phyloP scores from a whole-genome alignment of 768 basidiomycete species.

The Pseudohyphozyma bogoriensis region DNA sequence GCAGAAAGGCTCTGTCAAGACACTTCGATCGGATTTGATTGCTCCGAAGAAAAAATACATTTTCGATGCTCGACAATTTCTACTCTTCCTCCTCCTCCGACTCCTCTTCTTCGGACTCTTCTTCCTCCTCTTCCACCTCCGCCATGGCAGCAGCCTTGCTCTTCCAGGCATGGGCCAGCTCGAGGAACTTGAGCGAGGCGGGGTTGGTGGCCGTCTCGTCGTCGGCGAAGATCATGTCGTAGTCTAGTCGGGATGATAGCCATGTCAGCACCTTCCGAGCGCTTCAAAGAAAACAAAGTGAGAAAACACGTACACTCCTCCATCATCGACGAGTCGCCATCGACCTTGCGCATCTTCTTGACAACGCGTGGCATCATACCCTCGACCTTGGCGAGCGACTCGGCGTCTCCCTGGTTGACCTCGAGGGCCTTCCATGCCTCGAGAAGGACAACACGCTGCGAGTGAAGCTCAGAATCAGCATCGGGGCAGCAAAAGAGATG shows the following conservation, averaged over 20 bases:
- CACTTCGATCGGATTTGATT: no score
- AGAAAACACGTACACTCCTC: slow-evolving; percentile 23
- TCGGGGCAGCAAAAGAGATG: no score
- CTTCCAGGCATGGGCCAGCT: slow-evolving; percentile 84
- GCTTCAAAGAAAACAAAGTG: not conserved
- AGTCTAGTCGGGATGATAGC: slow-evolving; percentile 48
- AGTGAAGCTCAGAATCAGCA: not conserved
- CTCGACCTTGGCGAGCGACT: slow-evolving; percentile 62
- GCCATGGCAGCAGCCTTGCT: slow-evolving; percentile 31
- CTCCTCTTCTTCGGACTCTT: slow-evolving; percentile 8
- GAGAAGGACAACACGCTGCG: slow-evolving; percentile 75
- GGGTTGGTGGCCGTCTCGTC: slow-evolving; percentile 91
- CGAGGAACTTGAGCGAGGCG: slow-evolving; percentile 86
- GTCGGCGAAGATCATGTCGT: slow-evolving; percentile 91
- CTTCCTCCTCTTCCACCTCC: slow-evolving; percentile 4
- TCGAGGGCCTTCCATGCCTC: slow-evolving; percentile 96
- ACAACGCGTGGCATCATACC: slow-evolving; percentile 87
- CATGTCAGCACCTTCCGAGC: not conserved
- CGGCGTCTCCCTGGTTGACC: slow-evolving; percentile 60
- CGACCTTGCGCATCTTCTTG: slow-evolving; percentile 60
- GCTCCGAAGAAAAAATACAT: no score
- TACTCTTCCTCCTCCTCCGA: not conserved
- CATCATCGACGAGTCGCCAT: slow-evolving; percentile 25
- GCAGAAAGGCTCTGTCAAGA: no score
- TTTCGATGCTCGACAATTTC: not conserved